These are phyloP conservation scores for Mollisiaceae sp. DNA, from an alignment of 2,329 filamentous ascomycete species.

Conservation along the genomic window DNA sequence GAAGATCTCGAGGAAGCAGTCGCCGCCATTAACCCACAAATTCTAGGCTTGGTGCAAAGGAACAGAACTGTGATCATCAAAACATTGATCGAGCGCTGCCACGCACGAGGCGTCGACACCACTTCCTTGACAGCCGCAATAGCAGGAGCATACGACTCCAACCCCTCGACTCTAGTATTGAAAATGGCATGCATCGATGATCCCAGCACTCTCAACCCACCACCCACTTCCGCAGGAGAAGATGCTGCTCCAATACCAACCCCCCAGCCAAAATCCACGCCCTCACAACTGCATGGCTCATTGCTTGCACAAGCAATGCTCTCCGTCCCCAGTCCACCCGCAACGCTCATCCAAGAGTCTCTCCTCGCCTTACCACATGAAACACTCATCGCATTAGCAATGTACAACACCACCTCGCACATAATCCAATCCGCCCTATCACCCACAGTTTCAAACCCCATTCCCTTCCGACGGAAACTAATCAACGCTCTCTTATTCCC, in stretches of 20 bases:
- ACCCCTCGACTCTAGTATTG: constrained; percentile 55
- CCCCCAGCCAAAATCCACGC: constrained; percentile 39
- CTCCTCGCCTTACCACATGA: constrained; percentile 63
- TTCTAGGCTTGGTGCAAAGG: constrained; percentile 74
- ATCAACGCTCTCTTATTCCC: constrained; percentile 60
- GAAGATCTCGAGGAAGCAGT: constrained; percentile 81
- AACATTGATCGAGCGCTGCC: constrained; percentile 81
- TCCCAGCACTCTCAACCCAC: constrained; percentile 21
- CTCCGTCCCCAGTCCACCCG: constrained; percentile 69
- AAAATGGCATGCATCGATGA: constrained; percentile 65
- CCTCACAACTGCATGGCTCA: constrained; percentile 77
- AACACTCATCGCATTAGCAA: constrained; percentile 66
- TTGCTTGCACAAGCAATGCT: constrained; percentile 83
- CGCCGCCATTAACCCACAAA: constrained; percentile 72
- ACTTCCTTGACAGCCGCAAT: constrained; percentile 60
- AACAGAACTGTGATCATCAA: constrained; percentile 80
- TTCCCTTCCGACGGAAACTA: constrained; percentile 68
- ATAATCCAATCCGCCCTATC: constrained; percentile 68
- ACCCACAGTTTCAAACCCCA: constrained; percentile 57
- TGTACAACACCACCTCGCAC: constrained; percentile 56
- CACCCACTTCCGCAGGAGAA: background rate
- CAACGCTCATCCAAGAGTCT: constrained; percentile 75
- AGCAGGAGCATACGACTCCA: constrained; percentile 58
- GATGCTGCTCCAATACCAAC: constrained; percentile 30
- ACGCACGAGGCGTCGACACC: constrained; percentile 65